These are phyloP conservation scores for Pterothamnion heteromorphum DNA, from an alignment of 31 red algal species.

Conservation along the genomic window DNA sequence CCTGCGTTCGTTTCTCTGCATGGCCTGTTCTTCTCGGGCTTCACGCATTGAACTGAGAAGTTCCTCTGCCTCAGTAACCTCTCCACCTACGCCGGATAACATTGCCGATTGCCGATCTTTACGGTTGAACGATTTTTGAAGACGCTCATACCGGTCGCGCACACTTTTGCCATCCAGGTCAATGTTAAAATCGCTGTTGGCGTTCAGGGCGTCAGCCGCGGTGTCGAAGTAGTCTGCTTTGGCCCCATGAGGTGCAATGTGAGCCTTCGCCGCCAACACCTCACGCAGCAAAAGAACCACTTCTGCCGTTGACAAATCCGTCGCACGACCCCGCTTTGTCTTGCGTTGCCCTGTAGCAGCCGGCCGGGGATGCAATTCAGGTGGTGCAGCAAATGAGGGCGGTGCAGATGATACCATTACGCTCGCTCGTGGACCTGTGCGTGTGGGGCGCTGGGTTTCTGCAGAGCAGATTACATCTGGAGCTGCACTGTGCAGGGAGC, in stretches of 20 bases:
- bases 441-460: too few relatives aligned
- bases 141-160: constrained; percentile 16
- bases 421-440: too few relatives aligned
- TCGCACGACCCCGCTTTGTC: background rate
- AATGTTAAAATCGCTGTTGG: background rate
- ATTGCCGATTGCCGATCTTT: background rate
- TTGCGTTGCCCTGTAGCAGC: too few relatives aligned
- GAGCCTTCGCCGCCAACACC: background rate
- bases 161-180: background rate
- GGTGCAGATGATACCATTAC: too few relatives aligned
- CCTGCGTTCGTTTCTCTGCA: background rate
- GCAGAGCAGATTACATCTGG: too few relatives aligned
- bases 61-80: constrained; percentile 15
- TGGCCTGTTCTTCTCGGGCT: background rate
- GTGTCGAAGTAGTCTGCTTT: background rate
- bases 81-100: constrained; percentile 9
- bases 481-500: too few relatives aligned
- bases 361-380: too few relatives aligned
- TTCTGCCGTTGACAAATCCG: background rate
- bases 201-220: background rate
- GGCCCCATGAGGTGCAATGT: background rate
- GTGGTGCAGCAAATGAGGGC: too few relatives aligned
- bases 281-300: background rate
- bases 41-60: background rate
- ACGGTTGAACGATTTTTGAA: background rate